Conservation (phyloP, 225 moss, liverwort and hornwort species). For the Takakia lepidozioides region DNA sequence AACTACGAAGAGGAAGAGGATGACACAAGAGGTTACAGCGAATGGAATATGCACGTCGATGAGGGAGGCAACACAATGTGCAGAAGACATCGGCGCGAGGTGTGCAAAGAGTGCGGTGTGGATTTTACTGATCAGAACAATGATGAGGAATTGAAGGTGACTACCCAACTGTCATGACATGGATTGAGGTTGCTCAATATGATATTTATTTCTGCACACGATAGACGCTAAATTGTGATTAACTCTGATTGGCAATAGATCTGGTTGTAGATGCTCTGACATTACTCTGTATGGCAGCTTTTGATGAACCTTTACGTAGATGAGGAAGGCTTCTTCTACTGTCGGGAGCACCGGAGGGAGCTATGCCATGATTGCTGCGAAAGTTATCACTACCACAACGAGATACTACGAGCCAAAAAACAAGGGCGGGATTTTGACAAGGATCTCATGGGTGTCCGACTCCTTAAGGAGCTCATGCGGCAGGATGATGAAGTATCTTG, state of each 20-base stretch:
- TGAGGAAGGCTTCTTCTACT: neutral
- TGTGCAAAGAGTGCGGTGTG: constrained; percentile 7
- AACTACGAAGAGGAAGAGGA: neutral
- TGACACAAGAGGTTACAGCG: neutral
- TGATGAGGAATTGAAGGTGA: constrained; percentile 1
- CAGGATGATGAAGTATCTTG: neutral
- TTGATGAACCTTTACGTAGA: too few relatives aligned
- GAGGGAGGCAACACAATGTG: neutral
- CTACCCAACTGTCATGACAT: neutral
- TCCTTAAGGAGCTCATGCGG: constrained; percentile 1
- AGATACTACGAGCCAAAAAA: neutral
- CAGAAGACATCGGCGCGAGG: constrained; percentile 8
- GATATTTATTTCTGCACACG: neutral
- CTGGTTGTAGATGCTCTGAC: neutral
- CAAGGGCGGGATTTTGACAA: too few relatives aligned
- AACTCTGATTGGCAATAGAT: neutral
- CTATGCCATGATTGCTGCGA: neutral
- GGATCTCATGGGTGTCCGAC: neutral
- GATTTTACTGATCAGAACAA: constrained; percentile 1
- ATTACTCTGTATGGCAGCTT: neutral
- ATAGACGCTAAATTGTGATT: neutral
- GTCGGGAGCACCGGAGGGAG: constrained; percentile 4
- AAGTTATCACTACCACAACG: neutral
- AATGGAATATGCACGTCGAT: neutral
- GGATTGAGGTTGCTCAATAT: neutral